Percentiles rank a stretch among this genome's conserved stretches.
Evolutionary conservation across 805 yeast species (phyloP).

Genomic region (Starmerella apicola): DNA sequence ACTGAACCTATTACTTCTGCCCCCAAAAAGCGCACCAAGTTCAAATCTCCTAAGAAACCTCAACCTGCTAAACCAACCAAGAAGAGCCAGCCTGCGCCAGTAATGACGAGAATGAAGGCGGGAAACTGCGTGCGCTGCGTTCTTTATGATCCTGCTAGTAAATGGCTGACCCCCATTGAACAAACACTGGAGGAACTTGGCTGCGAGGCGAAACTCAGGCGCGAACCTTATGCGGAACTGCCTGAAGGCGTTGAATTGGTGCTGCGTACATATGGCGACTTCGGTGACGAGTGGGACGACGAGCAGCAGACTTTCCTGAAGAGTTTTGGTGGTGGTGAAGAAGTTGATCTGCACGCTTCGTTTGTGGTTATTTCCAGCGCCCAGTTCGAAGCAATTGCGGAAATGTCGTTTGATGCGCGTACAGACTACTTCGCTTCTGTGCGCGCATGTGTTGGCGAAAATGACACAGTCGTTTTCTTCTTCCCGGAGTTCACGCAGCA

Average conservation of each 20-base stretch:
- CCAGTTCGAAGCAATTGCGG: conserved; percentile 7
- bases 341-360: conserved; percentile 2
- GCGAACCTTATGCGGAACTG: too few relatives aligned
- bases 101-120: too few relatives aligned
- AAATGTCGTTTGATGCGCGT: neutral
- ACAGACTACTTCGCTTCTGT: conserved; percentile 3
- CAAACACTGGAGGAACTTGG: too few relatives aligned
- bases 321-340: conserved; percentile 4
- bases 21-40: too few relatives aligned
- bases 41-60: too few relatives aligned
- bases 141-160: neutral
- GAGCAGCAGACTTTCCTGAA: conserved; percentile 7
- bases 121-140: neutral
- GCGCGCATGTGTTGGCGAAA: neutral
- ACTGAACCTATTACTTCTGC: too few relatives aligned
- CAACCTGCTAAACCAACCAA: too few relatives aligned
- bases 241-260: conserved; percentile 6
- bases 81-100: too few relatives aligned
- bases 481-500: conserved; percentile 13
- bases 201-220: too few relatives aligned
- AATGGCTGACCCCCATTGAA: neutral
- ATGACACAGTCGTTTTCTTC: conserved; percentile 1
- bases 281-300: conserved; percentile 10
- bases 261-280: conserved; percentile 6
- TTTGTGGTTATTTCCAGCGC: conserved; percentile 6